Evolutionary conservation across 139 green algal species (phyloP).

Genomic region (Diplosphaera chodatii): DNA sequence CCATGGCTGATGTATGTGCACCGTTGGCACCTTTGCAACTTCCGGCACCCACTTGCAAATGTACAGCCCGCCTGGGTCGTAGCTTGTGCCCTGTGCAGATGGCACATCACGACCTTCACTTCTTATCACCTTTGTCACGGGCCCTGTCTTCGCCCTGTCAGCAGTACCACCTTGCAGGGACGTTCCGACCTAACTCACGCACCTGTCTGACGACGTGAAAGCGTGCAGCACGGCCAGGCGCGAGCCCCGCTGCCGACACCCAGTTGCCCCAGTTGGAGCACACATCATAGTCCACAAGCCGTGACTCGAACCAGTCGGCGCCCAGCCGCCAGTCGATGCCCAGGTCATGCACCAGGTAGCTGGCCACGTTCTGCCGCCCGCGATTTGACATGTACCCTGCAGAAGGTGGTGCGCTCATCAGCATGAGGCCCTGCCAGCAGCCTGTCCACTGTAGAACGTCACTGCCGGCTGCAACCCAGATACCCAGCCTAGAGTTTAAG

Average conservation of each 20-base stretch:
- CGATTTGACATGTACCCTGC: constrained; percentile 73
- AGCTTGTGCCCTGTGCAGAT: constrained; percentile 35
- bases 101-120: too few species aligned
- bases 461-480: too few species aligned
- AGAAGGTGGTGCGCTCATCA: too few species aligned
- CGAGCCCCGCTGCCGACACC: constrained; percentile 59
- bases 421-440: too few species aligned
- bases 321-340: constrained; percentile 21
- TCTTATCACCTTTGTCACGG: too few species aligned
- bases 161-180: too few species aligned
- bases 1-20: constrained; percentile 73
- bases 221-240: constrained; percentile 75
- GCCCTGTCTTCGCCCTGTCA: too few species aligned
- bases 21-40: constrained; percentile 59
- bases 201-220: constrained; percentile 92
- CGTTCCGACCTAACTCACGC: too few species aligned
- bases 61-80: constrained; percentile 83
- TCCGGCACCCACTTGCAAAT: constrained; percentile 85
- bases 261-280: constrained; percentile 92
- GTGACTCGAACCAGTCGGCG: constrained; percentile 79
- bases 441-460: too few species aligned
- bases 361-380: constrained; percentile 59
- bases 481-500: too few species aligned
- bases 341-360: constrained; percentile 19
- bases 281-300: constrained; percentile 89